These are phyloP conservation scores for Phytophthora brassicae DNA, from an alignment of 352 stramenopile genomes.

Conservation along the genomic window DNA sequence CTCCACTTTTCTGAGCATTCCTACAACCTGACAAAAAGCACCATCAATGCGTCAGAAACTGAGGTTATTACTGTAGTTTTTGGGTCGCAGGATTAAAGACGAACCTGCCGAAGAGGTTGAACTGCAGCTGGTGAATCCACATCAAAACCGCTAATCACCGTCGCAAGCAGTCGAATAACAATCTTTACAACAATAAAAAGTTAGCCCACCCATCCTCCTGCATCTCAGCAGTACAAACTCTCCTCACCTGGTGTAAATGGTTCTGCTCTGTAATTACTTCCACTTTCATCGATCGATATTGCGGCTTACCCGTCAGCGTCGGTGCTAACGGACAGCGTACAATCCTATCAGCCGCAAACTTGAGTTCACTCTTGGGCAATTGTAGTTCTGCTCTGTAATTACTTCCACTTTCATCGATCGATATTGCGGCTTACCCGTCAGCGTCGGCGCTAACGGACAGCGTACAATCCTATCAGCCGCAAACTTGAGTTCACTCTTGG, in stretches of 20 bases:
- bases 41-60: not conserved
- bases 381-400: too few species aligned
- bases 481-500: slow-evolving; percentile 88
- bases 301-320: slow-evolving; percentile 53
- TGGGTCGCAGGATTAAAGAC: not conserved
- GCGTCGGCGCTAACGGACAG: slow-evolving; percentile 55
- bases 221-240: not conserved
- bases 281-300: slow-evolving; percentile 61
- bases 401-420: slow-evolving; percentile 46
- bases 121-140: slow-evolving; percentile 41
- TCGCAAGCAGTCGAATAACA: slow-evolving; percentile 63
- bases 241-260: slow-evolving; percentile 70
- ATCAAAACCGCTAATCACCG: slow-evolving; percentile 64
- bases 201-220: not conserved
- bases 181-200: slow-evolving; percentile 41
- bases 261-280: slow-evolving; percentile 79
- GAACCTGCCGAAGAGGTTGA: slow-evolving; percentile 70
- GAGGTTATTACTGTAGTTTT: not conserved
- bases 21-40: slow-evolving; percentile 63
- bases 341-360: slow-evolving; percentile 84
- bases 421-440: slow-evolving; percentile 72
- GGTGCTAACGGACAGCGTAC: slow-evolving; percentile 63
- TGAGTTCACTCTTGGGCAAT: slow-evolving; percentile 84
- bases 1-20: slow-evolving; percentile 60
- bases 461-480: slow-evolving; percentile 75